Evolutionary conservation across 371 early-diverging fungal species (phyloP), one percentile per base, ranked within the genome.

Genomic region (Umbelopsis sp.): DNA sequence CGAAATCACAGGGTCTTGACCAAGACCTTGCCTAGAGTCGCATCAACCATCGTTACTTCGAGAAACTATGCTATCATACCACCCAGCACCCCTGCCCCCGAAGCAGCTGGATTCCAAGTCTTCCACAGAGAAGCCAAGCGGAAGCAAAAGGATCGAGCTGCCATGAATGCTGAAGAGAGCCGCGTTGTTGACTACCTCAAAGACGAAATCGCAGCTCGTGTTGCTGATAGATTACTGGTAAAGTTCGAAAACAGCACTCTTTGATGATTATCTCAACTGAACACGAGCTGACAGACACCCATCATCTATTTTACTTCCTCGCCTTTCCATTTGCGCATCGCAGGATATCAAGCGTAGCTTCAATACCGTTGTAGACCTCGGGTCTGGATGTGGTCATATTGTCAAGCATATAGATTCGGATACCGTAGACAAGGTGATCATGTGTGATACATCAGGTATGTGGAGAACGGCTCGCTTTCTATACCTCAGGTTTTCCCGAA

Each of bases 341-440:
- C 69, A 82, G 84, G 82, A 80, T 70, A 94, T 97, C 76, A 96
- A 96, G 73, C 87, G 94, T 48, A 82, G 90, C 52, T 96, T 92
- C 76, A 74, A 86, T 66, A 91, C 88, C 10, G 89, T 97, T 0
- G 92, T 98, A 11, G 98, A 98, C 75, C 76, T 97, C 44, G 96
- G 96, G 6, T 84, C 94, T 22, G 97, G 97, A 7, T 86, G 91
- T 53, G 98, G 98, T 18, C 94, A 96, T 76, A 83, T 97, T 68
- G 84, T 86, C 25, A 94, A 95, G 79, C 87, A 87, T 63, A 77
- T 94, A 1, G 93, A 93, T 68, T 76, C 79, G n/a, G 94, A 92
- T 46, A 91, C 91, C 81, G 84, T 89, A 82, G 88, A 95, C 65
- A 89, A 89, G 63, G 70, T 97, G 67, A 83, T 96, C 41, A 91